A percentile compares a stretch with the other conserved stretches of the same genome.
These are phyloP conservation scores for Plectosphaerella cucumerina DNA, from an alignment of 2,329 filamentous ascomycete species.

Conservation along the genomic window DNA sequence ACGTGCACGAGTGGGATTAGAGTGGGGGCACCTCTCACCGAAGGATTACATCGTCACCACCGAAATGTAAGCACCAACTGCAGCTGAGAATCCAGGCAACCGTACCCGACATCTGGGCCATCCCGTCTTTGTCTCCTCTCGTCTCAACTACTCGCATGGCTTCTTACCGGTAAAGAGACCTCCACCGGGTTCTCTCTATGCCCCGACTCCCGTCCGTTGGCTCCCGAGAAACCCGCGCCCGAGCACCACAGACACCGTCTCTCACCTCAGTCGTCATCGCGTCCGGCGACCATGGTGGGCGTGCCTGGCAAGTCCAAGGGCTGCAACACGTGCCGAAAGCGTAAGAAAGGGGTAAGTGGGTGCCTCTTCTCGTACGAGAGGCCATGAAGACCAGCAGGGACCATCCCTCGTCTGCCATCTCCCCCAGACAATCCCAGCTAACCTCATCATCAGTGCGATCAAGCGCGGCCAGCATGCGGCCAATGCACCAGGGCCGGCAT, in stretches of 20 bases:
- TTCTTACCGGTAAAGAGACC: background rate
- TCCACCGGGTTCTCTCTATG: background rate
- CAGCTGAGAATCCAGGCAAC: background rate
- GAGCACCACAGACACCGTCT: background rate
- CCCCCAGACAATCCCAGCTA: background rate
- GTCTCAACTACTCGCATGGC: background rate
- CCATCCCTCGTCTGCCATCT: background rate
- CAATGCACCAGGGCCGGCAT: constrained; percentile 12
- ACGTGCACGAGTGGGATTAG: background rate
- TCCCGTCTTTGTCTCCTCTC: no score
- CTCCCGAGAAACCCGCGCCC: background rate
- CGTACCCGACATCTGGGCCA: background rate
- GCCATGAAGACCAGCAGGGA: no score
- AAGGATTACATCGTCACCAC: background rate
- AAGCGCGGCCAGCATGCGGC: constrained; percentile 12
- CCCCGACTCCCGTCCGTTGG: no score
- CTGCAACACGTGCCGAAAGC: constrained; percentile 13
- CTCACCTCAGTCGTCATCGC: background rate
- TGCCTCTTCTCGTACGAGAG: no score
- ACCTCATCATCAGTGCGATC: constrained; percentile 9
- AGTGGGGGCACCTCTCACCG: background rate
- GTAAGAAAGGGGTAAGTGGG: constrained; percentile 15
- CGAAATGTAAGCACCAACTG: background rate
- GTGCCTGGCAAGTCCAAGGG: constrained; percentile 15
- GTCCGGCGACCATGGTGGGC: constrained; percentile 10